Evolutionary conservation across 345 rosid species (phyloP), one percentile per base, ranked within the genome.

Genomic region (Cardamine chenopodiifolia): DNA sequence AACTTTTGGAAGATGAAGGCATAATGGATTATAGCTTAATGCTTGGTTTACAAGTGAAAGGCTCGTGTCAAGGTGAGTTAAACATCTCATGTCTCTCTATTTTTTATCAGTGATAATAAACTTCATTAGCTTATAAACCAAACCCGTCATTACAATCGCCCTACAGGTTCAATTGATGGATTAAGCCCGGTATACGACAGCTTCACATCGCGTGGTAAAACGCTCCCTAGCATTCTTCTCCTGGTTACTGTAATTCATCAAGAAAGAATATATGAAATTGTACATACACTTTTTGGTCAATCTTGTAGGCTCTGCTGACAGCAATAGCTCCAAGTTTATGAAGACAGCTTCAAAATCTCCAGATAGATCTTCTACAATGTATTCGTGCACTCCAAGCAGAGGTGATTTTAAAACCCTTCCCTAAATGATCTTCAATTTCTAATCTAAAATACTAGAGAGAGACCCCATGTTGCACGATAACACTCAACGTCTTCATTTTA

Each of bases 11-110:
- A 78, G 71, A 82, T 35, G 83, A 79, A 44, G 86, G 87, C 23
- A 72, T 82, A 59, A 89, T 86, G 85, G 85, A 84, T 56, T 87
- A 86, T 59, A 86, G 87, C 77, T 78, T 86, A 61, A 50, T 79
- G 80, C 77, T 87, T 37, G 87, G 86, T 31, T 56, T 90, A 37
- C 86, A 78, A 66, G 72, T 80, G 12, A 80, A 76, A 70, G 75
- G 77, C 56, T 67, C 83, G 14, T 58, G 62, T 61, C 80, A 78
- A 71, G 87, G 91, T 85, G 35, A 49, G 25, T 81, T 48, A 8
- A 55, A 5, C 62, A 34, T 29, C 69, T 42, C 47, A n/a, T n/a
- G 20, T 68, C 62, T 39, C 68, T 39, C 59, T 19, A 5, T 47
- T 15, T n/a, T n/a, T 35, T 29, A 20, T 17, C 8, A 20, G 26